A percentile compares a stretch with the other conserved stretches of the same genome.
Evolutionary conservation across 768 basidiomycete species (phyloP).

Genomic region (Albatrellus ellisii): DNA sequence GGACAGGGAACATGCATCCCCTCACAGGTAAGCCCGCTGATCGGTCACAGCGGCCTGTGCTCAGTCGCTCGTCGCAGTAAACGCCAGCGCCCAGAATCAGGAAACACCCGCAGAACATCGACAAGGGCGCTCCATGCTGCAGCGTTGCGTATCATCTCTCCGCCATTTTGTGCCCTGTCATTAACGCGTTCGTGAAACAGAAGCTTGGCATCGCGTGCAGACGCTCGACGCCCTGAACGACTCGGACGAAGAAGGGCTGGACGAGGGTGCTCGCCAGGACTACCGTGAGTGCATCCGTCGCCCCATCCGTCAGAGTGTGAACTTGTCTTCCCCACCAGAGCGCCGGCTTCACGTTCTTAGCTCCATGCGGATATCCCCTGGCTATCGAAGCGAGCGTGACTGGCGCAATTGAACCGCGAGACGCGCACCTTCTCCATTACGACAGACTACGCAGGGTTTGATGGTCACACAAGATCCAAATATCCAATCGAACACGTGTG

Average conservation of each 20-base stretch:
- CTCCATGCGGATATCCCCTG: slow-evolving; percentile 8
- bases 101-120: slow-evolving; percentile 8
- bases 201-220: slow-evolving; percentile 58
- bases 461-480: too few species aligned
- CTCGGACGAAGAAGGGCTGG: slow-evolving; percentile 60
- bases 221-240: slow-evolving; percentile 54
- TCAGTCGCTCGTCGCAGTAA: slow-evolving; percentile 3
- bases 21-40: slow-evolving; percentile 7
- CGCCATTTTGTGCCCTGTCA: slow-evolving; percentile 1
- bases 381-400: too few species aligned
- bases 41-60: background rate
- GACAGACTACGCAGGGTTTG: too few species aligned
- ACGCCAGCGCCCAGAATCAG: slow-evolving; percentile 8
- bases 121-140: slow-evolving; percentile 27
- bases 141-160: slow-evolving; percentile 21
- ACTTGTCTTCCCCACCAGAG: slow-evolving; percentile 3
- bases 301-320: background rate
- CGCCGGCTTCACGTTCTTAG: slow-evolving; percentile 12
- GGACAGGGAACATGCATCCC: slow-evolving; percentile 3
- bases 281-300: slow-evolving; percentile 36
- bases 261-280: slow-evolving; percentile 49
- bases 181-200: slow-evolving; percentile 23
- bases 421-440: too few species aligned
- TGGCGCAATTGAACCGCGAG: too few species aligned
- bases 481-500: too few species aligned